Evolutionary conservation across 108 stramenopile species (phyloP), one percentile per base, ranked within the genome.

Genomic region (Mediolabrus comicus): DNA sequence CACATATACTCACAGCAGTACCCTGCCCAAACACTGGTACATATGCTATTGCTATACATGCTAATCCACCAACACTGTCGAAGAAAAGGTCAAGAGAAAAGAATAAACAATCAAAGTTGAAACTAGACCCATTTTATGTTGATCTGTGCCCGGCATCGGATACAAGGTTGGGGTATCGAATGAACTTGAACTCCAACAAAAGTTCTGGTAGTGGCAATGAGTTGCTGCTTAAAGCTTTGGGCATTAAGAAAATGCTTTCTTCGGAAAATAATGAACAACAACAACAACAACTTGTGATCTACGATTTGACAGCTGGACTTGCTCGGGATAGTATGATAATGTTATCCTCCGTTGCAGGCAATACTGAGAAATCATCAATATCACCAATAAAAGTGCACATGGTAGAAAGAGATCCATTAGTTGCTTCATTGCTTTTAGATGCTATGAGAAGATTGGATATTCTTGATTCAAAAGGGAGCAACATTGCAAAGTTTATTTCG

Each of bases 221-320:
- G 53, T 29, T 91, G 46, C 74, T 91, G 31, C 31, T 91, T 19
- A 85, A 82, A 38, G 90, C 90, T 5, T 62, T 84, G 51, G 81
- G 80, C 13, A 55, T 71, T 9, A 71, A 63, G 43, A 89, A 84
- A 65, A 62, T 69, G 13, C 34, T 27, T 4, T 38, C 70, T 11
- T 25, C 36, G 14, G 72, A 53, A 51, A 59, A 52, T 1, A 24
- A 71, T 26, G 10, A 58, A 53, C 32, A 58, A 16, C 12, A 22
- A 29, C 22, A 28, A 11, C 17, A 17, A 3, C 74, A 53, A 13
- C 53, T 81, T 14, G 33, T 78, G 3, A 49, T 94, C 8, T 86
- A 72, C 46, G 93, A 95, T 67, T 82, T 92, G 82, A 95, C 93
- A 26, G 93, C 93, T 5, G 93, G 93, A n/a, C 78, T 92, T 10